A percentile compares a stretch with the other conserved stretches of the same genome.
Evolutionary conservation across 1,284 basidiomycete genomes (phyloP).

Genomic region (Amylostereum areolatum): DNA sequence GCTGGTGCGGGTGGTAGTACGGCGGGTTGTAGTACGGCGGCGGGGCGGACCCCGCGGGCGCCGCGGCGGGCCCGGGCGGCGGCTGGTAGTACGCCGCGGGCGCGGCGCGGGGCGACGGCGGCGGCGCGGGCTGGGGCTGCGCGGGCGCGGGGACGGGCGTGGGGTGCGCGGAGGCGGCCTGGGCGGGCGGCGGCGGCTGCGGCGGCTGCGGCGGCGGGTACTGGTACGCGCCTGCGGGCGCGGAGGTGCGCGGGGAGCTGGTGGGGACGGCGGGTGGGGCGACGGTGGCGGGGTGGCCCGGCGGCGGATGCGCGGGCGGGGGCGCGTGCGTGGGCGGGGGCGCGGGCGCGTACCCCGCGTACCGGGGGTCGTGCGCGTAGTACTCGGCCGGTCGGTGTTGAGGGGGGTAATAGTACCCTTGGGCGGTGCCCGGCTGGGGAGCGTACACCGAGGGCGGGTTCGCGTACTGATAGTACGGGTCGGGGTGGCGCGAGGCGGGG

Average conservation of each 20-base stretch:
- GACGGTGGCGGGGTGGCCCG: constrained; percentile 19
- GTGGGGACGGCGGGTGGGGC: constrained; percentile 13
- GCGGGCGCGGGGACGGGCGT: constrained; percentile 23
- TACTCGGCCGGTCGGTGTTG: neutral
- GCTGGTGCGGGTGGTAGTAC: constrained; percentile 14
- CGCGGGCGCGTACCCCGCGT: constrained; percentile 18
- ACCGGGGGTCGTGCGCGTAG: neutral
- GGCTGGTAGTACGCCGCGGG: constrained; percentile 18
- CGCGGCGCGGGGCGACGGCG: constrained; percentile 16
- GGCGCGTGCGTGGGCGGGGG: constrained; percentile 10
- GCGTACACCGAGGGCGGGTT: neutral
- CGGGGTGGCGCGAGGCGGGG: constrained; percentile 5
- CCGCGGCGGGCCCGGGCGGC: constrained; percentile 19
- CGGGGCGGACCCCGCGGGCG: constrained; percentile 24
- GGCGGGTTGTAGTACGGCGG: constrained; percentile 17
- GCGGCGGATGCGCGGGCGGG: constrained; percentile 10
- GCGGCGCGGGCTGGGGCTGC: constrained; percentile 20
- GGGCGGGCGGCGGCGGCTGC: constrained; percentile 19
- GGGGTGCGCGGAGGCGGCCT: constrained; percentile 19
- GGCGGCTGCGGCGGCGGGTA: constrained; percentile 16
- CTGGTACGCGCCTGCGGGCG: too few relatives aligned
- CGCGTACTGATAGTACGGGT: constrained; percentile 9
- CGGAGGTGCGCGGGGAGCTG: constrained; percentile 16
- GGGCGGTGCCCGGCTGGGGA: neutral
- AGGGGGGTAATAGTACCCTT: neutral